phyloP scores from a whole-genome alignment of 2,329 filamentous ascomycete species.

The Xylaria sp. region DNA sequence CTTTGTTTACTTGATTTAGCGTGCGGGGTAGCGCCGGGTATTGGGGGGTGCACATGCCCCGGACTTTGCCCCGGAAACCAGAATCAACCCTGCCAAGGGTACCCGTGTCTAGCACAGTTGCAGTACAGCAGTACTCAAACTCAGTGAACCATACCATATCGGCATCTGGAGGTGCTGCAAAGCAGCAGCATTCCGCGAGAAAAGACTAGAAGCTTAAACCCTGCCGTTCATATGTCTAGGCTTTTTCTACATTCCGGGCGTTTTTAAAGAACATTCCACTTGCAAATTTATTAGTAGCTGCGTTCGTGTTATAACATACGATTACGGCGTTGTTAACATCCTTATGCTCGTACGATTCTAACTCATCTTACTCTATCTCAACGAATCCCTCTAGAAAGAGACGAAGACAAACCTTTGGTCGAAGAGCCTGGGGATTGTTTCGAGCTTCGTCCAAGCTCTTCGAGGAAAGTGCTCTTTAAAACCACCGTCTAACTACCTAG shows the following conservation, averaged over 20 bases:
- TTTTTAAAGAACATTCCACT: no score
- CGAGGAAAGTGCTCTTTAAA: not conserved
- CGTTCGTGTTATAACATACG: no score
- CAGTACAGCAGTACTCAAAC: no score
- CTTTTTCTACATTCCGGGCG: no score
- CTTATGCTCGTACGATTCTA: no score
- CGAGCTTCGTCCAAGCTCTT: not conserved
- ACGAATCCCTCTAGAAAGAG: not conserved
- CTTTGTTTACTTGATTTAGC: constrained; percentile 34
- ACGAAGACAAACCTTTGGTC: not conserved
- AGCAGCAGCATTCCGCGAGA: not conserved
- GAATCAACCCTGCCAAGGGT: not conserved
- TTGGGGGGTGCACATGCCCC: constrained; percentile 6
- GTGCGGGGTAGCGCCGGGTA: constrained; percentile 35
- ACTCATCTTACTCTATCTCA: no score
- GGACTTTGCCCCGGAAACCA: not conserved
- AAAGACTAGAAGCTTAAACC: not conserved
- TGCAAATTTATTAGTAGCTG: no score
- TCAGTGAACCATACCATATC: no score
- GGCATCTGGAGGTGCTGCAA: not conserved
- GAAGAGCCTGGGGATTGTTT: not conserved
- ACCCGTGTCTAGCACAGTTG: not conserved
- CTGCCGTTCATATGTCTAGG: no score
- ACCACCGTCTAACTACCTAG: no score
- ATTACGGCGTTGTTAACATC: no score